phyloP scores from a whole-genome alignment of 192 early-diverging fungal genomes.

The Phycomyces nitens region DNA sequence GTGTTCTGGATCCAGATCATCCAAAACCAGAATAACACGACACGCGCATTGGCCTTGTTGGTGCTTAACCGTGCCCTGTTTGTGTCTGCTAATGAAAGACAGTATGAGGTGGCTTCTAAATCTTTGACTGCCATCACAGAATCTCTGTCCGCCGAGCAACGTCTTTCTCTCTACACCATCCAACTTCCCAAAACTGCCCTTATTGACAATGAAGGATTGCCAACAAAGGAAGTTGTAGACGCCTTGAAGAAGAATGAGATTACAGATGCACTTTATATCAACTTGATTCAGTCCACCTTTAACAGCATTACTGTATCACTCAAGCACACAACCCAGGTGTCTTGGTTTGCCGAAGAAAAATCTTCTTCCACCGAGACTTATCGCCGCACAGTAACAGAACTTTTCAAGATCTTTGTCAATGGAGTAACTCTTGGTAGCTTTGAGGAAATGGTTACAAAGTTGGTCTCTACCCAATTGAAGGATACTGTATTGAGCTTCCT shows the following conservation, averaged over 20 bases:
- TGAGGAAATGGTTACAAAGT: constrained; percentile 35
- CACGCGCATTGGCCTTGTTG: constrained; percentile 36
- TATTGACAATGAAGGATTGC: constrained; percentile 6
- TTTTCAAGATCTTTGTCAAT: constrained; percentile 42
- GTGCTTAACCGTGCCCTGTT: constrained; percentile 30
- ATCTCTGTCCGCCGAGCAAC: not conserved
- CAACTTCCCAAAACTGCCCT: not conserved
- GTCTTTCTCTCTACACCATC: not conserved
- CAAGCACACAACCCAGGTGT: not conserved
- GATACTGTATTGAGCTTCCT: constrained; percentile 41
- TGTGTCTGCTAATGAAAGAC: not conserved
- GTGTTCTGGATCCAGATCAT: constrained; percentile 38
- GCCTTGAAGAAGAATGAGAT: not conserved
- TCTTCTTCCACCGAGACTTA: not conserved
- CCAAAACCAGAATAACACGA: constrained; percentile 17
- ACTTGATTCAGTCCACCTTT: constrained; percentile 8
- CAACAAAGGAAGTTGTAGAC: not conserved
- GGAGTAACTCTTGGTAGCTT: constrained; percentile 32
- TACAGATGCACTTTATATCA: not conserved
- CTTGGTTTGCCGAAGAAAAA: not conserved
- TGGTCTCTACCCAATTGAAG: constrained; percentile 38
- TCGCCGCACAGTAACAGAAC: not conserved
- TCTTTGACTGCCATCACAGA: constrained; percentile 4
- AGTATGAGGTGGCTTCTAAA: not conserved
- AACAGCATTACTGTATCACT: not conserved